phyloP scores from a whole-genome alignment of 257 asterid genomes.

The Verbena officinalis region DNA sequence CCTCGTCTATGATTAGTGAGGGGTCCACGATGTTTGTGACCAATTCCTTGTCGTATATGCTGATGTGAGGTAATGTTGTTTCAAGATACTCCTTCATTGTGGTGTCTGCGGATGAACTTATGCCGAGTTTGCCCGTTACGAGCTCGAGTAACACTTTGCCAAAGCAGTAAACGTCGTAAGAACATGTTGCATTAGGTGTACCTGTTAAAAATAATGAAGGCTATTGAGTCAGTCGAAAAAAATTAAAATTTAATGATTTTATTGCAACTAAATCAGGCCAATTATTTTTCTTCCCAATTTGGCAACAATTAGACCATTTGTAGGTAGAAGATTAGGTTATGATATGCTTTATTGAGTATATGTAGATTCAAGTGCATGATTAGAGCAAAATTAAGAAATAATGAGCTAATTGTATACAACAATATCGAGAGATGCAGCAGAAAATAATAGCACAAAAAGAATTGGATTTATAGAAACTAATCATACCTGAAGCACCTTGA shows the following conservation, averaged over 20 bases:
- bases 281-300: no score
- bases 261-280: no score
- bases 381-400: neutral
- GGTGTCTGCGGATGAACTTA: conserved; percentile 72
- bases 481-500: conserved; percentile 72
- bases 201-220: no score
- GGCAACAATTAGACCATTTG: no score
- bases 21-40: conserved; percentile 90
- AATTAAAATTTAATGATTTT: no score
- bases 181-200: conserved; percentile 61
- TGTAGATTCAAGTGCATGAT: neutral
- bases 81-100: conserved; percentile 75
- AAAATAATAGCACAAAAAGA: conserved; percentile 10
- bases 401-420: neutral
- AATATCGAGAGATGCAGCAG: neutral
- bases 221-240: no score
- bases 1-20: conserved; percentile 81
- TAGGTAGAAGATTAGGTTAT: no score
- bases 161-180: conserved; percentile 89
- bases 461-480: conserved; percentile 6
- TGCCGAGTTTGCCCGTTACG: conserved; percentile 88
- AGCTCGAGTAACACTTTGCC: conserved; percentile 95
- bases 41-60: conserved; percentile 84
- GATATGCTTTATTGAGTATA: no score
- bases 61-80: conserved; percentile 62